Percentiles rank a stretch among this genome's conserved stretches.
phyloP scores from a whole-genome alignment of 1,284 basidiomycete species.

The Naganishia albida region DNA sequence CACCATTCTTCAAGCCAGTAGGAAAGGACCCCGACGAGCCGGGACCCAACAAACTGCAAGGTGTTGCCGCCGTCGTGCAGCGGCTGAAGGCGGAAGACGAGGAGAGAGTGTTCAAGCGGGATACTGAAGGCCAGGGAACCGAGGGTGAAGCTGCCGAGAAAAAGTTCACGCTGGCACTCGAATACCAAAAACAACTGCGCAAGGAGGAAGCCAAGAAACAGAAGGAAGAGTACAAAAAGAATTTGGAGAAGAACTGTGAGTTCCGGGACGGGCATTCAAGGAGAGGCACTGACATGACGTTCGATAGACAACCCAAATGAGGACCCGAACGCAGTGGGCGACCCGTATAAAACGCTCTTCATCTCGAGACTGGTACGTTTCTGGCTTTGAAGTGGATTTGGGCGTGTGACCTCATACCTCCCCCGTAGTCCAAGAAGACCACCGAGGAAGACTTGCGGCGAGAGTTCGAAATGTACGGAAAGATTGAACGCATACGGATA shows the following conservation, averaged over 20 bases:
- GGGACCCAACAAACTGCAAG: slow-evolving; percentile 67
- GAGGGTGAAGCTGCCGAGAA: slow-evolving; percentile 76
- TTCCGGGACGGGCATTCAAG: not conserved
- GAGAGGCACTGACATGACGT: not conserved
- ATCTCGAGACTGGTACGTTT: slow-evolving; percentile 79
- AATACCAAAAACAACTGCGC: slow-evolving; percentile 70
- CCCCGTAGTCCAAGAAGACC: slow-evolving; percentile 70
- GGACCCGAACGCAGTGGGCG: slow-evolving; percentile 89
- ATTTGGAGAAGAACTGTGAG: slow-evolving; percentile 76
- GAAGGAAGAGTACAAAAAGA: slow-evolving; percentile 75
- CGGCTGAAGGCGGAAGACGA: slow-evolving; percentile 75
- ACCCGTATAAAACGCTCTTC: slow-evolving; percentile 98
- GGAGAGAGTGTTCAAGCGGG: slow-evolving; percentile 54
- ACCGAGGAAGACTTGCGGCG: slow-evolving; percentile 87
- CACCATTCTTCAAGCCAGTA: slow-evolving; percentile 79
- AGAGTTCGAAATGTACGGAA: slow-evolving; percentile 94
- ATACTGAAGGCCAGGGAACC: slow-evolving; percentile 41
- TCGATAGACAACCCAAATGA: slow-evolving; percentile 80
- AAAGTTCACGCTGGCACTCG: slow-evolving; percentile 63
- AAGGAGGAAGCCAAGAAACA: slow-evolving; percentile 77
- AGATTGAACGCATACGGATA: slow-evolving; percentile 86
- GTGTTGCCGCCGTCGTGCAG: slow-evolving; percentile 72
- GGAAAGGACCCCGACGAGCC: slow-evolving; percentile 78
- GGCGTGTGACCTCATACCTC: not conserved
- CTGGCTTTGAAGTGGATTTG: not conserved